phyloP scores from a whole-genome alignment of 768 basidiomycete species.

The Naganishia antarctica region DNA sequence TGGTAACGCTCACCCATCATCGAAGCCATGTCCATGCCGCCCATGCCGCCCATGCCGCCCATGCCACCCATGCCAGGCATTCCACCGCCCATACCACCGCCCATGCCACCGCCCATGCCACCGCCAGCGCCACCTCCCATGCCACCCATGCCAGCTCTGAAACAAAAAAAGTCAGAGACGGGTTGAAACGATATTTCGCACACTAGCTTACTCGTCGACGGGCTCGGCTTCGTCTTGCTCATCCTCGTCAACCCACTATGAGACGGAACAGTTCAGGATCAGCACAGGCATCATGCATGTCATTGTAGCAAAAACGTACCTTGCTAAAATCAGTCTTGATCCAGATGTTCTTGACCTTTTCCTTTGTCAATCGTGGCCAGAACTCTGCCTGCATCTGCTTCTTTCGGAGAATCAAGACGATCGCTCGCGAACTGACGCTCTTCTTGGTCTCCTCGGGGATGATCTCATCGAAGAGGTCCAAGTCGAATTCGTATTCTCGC shows the following conservation, averaged over 20 bases:
- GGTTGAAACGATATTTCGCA: background rate
- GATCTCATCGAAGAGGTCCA: conserved; percentile 72
- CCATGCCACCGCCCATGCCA: conserved; percentile 30
- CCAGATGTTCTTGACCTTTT: conserved; percentile 70
- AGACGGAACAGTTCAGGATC: conserved; percentile 19
- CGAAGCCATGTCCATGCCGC: conserved; percentile 23
- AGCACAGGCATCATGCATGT: background rate
- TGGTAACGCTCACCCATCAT: too few species aligned
- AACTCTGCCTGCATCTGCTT: conserved; percentile 69
- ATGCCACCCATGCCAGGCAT: conserved; percentile 41
- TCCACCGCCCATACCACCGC: conserved; percentile 29
- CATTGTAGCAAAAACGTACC: conserved; percentile 26
- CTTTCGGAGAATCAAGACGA: conserved; percentile 71
- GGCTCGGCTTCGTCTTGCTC: conserved; percentile 69
- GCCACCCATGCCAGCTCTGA: conserved; percentile 28
- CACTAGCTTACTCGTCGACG: conserved; percentile 40
- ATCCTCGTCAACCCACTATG: conserved; percentile 85
- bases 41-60: conserved; percentile 34
- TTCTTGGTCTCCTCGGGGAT: conserved; percentile 66
- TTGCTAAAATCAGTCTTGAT: conserved; percentile 92
- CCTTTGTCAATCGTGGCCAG: conserved; percentile 90
- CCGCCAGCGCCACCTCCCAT: conserved; percentile 13
- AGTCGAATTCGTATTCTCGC: conserved; percentile 67
- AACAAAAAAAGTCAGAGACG: background rate
- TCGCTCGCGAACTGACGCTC: conserved; percentile 62